phyloP scores from a whole-genome alignment of 208 protist genomes.

The Zelonia costaricensis region DNA sequence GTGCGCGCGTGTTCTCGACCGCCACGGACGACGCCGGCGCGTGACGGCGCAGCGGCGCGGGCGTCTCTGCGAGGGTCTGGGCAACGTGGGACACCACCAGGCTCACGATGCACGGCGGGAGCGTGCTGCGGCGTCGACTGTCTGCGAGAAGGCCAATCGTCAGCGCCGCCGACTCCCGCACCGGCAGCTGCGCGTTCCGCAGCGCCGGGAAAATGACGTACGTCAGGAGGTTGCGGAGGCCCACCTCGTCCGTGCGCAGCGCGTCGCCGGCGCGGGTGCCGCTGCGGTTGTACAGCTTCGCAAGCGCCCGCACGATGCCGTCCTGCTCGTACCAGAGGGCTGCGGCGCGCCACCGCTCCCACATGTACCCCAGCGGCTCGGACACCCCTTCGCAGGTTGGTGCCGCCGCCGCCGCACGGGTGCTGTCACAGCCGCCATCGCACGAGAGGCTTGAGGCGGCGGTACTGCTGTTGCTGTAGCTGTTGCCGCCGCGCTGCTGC shows the following conservation, averaged over 20 bases:
- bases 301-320: conserved; percentile 26
- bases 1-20: conserved; percentile 33
- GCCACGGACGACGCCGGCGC: conserved; percentile 2
- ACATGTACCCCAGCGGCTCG: conserved; percentile 19
- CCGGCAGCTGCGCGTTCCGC: conserved; percentile 52
- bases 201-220: conserved; percentile 52
- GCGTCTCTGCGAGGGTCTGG: conserved; percentile 19
- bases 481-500: neutral
- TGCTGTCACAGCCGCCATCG: no score
- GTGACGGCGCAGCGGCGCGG: neutral
- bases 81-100: conserved; percentile 36
- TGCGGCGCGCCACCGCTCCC: conserved; percentile 15
- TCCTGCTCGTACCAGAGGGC: conserved; percentile 34
- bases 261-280: conserved; percentile 17
- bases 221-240: conserved; percentile 35
- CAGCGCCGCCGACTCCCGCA: conserved; percentile 54
- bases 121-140: conserved; percentile 8
- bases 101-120: conserved; percentile 22
- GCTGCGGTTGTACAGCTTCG: conserved; percentile 18
- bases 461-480: neutral
- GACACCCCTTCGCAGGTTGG: conserved; percentile 6
- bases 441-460: no score
- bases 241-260: conserved; percentile 23
- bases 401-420: neutral
- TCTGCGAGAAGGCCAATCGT: conserved; percentile 32